A percentile compares a stretch with the other conserved stretches of the same genome.
Conservation (phyloP, 176 grass and related monocot genomes). For the Carex littledalei region DNA sequence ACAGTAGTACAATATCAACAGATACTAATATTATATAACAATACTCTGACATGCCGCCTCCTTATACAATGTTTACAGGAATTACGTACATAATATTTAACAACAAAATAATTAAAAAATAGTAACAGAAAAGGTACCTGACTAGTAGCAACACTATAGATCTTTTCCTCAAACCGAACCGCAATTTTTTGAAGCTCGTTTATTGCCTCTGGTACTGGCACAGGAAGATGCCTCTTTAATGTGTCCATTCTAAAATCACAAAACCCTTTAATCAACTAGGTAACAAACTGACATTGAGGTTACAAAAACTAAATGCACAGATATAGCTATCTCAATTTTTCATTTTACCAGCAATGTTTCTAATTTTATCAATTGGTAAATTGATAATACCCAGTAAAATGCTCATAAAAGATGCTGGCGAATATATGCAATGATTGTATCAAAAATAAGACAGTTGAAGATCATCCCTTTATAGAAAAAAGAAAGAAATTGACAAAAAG, state of each 20-base stretch:
- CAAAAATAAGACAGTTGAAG: too few species aligned
- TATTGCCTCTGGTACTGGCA: constrained; percentile 52
- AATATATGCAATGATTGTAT: too few species aligned
- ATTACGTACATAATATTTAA: not conserved
- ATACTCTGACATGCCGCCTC: not conserved
- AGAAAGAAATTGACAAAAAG: not conserved
- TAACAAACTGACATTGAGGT: not conserved
- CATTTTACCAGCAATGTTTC: not conserved
- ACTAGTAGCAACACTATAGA: constrained; percentile 44
- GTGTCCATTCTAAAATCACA: constrained; percentile 58
- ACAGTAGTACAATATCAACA: not conserved
- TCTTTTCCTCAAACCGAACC: constrained; percentile 66
- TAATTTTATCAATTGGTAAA: not conserved
- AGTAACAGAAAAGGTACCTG: constrained; percentile 35
- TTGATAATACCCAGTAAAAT: too few species aligned
- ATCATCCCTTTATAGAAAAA: not conserved
- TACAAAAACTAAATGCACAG: not conserved
- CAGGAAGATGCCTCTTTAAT: constrained; percentile 66
- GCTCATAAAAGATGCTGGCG: too few species aligned
- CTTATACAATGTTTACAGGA: not conserved
- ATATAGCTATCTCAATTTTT: not conserved
- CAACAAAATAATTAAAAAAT: not conserved
- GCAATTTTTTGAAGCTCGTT: constrained; percentile 71
- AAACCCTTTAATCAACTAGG: constrained; percentile 3
- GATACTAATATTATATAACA: not conserved